Percentiles rank a stretch among this genome's conserved stretches.
Evolutionary conservation across 257 asterid species (phyloP).

Genomic region (Lycium ferocissimum): DNA sequence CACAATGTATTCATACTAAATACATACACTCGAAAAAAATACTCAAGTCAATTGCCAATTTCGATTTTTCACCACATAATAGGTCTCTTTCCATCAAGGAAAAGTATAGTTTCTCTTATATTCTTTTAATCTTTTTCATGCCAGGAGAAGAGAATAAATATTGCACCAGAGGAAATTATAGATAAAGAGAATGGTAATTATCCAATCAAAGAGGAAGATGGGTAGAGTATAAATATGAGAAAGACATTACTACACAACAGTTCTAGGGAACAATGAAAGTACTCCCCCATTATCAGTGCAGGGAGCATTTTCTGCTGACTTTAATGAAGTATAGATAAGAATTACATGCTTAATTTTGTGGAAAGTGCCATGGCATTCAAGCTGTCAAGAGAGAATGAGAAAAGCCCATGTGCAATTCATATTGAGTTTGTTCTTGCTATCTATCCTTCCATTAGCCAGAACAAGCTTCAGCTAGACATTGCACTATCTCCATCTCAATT

Average conservation of each 20-base stretch:
- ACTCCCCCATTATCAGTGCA: neutral
- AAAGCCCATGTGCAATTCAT: neutral
- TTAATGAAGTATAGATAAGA: neutral
- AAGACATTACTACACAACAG: neutral
- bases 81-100: neutral
- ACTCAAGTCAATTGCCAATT: neutral
- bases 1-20: neutral
- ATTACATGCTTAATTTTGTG: neutral
- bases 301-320: neutral
- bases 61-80: neutral
- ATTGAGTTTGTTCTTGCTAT: neutral
- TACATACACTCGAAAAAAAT: neutral
- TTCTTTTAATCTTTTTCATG: neutral
- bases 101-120: neutral
- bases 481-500: neutral
- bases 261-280: neutral
- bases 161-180: neutral
- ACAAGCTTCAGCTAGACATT: conserved; percentile 6
- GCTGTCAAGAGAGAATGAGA: neutral
- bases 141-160: neutral
- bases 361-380: neutral
- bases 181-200: neutral
- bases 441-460: neutral
- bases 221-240: neutral
- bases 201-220: neutral